Base-by-base conservation (phyloP, 2,329 filamentous ascomycete genomes). In the Trichoderma citrinoviride region DNA sequence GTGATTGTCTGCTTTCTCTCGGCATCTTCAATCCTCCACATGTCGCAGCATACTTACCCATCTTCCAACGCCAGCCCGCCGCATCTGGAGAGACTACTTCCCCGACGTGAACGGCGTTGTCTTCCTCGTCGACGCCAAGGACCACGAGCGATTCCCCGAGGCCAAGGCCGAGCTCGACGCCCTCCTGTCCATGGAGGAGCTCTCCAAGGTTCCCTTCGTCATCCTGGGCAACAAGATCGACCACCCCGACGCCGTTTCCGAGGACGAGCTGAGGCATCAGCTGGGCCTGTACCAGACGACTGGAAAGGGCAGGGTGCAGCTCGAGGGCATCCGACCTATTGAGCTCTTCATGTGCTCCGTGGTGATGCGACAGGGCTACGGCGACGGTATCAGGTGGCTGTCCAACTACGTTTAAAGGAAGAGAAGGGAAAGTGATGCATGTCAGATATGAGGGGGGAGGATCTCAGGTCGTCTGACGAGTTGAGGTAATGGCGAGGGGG, bases 281-380 rank as follows among this genome's bases (percentile, higher is more conserved):
- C 84, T 99, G 66, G 95, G 95, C 68, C 81, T 99, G 74, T 98
- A 96, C 81, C 94, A 98, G 81, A 97, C 93, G 64, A 97, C 92
- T 67, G 93, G 93, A 73, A 97, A 97, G 86, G 93, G 93, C 79
- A 96, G 96, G 85, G 89, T 96, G 68, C 91, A 90, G 69, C 84
- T 95, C 71, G 93, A 97, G 83, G 92, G 92, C 40, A 96, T 97
- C 79, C 85, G 93, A 72, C 92, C 93, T 25, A 94, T 99, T 75
- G 95, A 99, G 85, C 87, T 98, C 68, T 98, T 98, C 81, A 96
- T 99, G 95, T 98, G 93, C 86, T 96, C 92, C 73, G 93, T 98
- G 71, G 94, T 98, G 68, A 97, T 97, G 92, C 87, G 94, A 79
- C 94, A 98, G 84, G 95, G 91, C 70, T 96, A 96, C 78, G 92